phyloP scores from a whole-genome alignment of 371 early-diverging fungal species.

The Syncephalastrum monosporum region DNA sequence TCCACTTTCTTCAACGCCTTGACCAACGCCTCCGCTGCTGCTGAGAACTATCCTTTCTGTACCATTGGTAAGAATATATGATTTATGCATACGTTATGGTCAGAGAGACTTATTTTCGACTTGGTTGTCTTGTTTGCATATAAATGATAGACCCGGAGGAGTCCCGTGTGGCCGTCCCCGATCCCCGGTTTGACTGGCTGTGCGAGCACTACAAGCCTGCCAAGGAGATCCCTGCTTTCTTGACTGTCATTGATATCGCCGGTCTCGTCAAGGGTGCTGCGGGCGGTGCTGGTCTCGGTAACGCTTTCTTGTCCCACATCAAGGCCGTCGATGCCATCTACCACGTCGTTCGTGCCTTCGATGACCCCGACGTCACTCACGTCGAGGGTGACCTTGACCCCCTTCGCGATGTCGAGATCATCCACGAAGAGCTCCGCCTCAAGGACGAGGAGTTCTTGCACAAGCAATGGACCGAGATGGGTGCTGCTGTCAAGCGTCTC shows the following conservation, averaged over 20 bases:
- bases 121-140: slow-evolving; percentile 3
- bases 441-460: slow-evolving; percentile 92
- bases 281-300: slow-evolving; percentile 94
- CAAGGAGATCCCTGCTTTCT: slow-evolving; percentile 70
- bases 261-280: slow-evolving; percentile 97
- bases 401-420: slow-evolving; percentile 93
- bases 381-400: slow-evolving; percentile 97
- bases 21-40: slow-evolving; percentile 86
- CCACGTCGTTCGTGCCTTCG: slow-evolving; percentile 94
- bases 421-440: slow-evolving; percentile 93
- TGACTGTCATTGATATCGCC: slow-evolving; percentile 98
- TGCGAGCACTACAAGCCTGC: slow-evolving; percentile 71
- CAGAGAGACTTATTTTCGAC: background rate
- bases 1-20: slow-evolving; percentile 97
- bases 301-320: slow-evolving; percentile 97
- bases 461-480: slow-evolving; percentile 66
- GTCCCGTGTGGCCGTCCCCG: slow-evolving; percentile 93
- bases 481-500: slow-evolving; percentile 57
- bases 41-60: slow-evolving; percentile 89
- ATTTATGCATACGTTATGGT: background rate
- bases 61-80: slow-evolving; percentile 58
- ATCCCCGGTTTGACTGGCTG: slow-evolving; percentile 91
- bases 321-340: slow-evolving; percentile 98
- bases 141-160: slow-evolving; percentile 83
- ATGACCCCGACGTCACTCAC: slow-evolving; percentile 90